Evolutionary conservation across 2,329 filamentous ascomycete genomes (phyloP).

Genomic region (Fusarium nygamai): DNA sequence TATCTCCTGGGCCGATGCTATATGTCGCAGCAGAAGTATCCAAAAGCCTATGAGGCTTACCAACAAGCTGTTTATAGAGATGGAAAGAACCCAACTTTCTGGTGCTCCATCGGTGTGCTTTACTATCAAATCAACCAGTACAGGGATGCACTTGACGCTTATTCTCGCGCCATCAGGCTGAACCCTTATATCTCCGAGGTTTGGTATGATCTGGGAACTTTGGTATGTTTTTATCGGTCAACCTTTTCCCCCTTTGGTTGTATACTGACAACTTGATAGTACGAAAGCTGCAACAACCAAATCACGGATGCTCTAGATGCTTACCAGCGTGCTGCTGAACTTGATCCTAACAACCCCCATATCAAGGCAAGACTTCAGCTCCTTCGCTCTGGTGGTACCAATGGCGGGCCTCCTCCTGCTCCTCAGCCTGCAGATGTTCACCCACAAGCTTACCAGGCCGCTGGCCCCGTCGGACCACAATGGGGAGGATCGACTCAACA

Average conservation of each 20-base stretch:
- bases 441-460: constrained; percentile 89
- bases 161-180: constrained; percentile 93
- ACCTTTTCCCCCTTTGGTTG: neutral
- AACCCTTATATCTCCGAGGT: constrained; percentile 99
- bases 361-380: constrained; percentile 95
- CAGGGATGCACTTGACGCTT: constrained; percentile 95
- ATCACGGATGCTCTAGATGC: constrained; percentile 95
- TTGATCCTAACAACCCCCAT: constrained; percentile 92
- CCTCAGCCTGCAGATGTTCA: constrained; percentile 97
- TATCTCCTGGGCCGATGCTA: constrained; percentile 97
- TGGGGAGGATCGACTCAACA: constrained; percentile 83
- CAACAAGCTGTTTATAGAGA: constrained; percentile 99
- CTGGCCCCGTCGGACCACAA: constrained; percentile 84
- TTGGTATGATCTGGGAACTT: constrained; percentile 96
- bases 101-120: constrained; percentile 98
- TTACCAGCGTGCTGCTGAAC: constrained; percentile 91
- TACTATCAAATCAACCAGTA: constrained; percentile 99
- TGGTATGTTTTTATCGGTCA: constrained; percentile 68
- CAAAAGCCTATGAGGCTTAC: constrained; percentile 97
- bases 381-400: constrained; percentile 81
- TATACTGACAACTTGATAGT: constrained; percentile 63
- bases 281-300: constrained; percentile 99
- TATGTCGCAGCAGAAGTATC: constrained; percentile 99
- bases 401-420: constrained; percentile 76
- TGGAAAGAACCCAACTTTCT: constrained; percentile 97